phyloP scores from a whole-genome alignment of 768 basidiomycete genomes.

The Leccinum boreale region DNA sequence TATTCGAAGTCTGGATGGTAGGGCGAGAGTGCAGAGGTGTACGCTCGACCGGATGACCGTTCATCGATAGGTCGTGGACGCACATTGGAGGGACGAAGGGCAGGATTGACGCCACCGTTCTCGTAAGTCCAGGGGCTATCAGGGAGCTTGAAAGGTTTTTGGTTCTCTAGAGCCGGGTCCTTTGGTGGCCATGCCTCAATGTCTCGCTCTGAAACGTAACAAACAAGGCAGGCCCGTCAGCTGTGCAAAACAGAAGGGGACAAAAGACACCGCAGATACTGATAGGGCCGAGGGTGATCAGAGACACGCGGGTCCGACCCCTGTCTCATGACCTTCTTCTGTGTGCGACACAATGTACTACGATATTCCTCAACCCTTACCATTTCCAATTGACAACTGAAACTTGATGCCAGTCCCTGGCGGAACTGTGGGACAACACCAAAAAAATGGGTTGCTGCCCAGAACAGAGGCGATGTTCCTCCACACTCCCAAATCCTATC shows the following conservation, averaged over 20 bases:
- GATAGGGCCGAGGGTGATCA: neutral
- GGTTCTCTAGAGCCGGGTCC: constrained; percentile 46
- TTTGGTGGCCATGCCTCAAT: constrained; percentile 68
- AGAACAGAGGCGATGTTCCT: constrained; percentile 77
- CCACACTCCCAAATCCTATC: constrained; percentile 72
- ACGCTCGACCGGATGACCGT: constrained; percentile 28
- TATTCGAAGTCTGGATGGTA: constrained; percentile 71
- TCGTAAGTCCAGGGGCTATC: constrained; percentile 85
- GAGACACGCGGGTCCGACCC: neutral
- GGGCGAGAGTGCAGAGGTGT: constrained; percentile 56
- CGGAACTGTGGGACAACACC: constrained; percentile 77
- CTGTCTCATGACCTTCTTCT: constrained; percentile 5
- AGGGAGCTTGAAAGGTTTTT: constrained; percentile 46
- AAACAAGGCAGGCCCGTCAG: constrained; percentile 11
- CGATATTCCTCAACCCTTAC: constrained; percentile 65
- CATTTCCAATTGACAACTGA: constrained; percentile 63
- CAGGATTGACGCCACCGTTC: constrained; percentile 72
- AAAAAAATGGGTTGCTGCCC: constrained; percentile 68
- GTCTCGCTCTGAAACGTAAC: constrained; percentile 30
- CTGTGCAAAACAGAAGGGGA: neutral
- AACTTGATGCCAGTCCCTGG: constrained; percentile 77
- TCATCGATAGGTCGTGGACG: constrained; percentile 30
- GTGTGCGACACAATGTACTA: constrained; percentile 10
- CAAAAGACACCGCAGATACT: constrained; percentile 3
- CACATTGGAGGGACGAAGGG: constrained; percentile 61